These are phyloP conservation scores for Penicillium coprophilum DNA, from an alignment of 495 filamentous ascomycete genomes.

Conservation along the genomic window DNA sequence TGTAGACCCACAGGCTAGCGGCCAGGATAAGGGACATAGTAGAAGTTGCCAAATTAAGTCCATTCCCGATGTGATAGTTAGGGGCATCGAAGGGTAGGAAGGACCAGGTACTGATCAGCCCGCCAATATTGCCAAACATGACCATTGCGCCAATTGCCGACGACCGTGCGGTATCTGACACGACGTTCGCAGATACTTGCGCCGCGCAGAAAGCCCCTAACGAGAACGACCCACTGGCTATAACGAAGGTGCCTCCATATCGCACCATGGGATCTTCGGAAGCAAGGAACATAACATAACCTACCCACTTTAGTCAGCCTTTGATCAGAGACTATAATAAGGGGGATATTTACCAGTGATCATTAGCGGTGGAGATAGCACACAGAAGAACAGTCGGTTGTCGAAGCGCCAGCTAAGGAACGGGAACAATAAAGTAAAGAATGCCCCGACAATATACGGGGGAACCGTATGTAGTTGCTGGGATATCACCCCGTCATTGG, in stretches of 20 bases:
- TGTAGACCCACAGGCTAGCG: constrained; percentile 54
- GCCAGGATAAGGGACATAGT: constrained; percentile 50
- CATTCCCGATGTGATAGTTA: constrained; percentile 72
- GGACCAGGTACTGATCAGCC: constrained; percentile 69
- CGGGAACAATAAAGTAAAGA: constrained; percentile 63
- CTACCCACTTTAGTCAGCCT: neutral
- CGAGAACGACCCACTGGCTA: constrained; percentile 55
- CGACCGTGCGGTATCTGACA: constrained; percentile 66
- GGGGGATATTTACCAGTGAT: constrained; percentile 45
- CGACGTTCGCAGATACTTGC: constrained; percentile 67
- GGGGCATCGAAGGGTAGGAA: constrained; percentile 65
- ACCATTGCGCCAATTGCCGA: constrained; percentile 65
- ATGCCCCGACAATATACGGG: constrained; percentile 66
- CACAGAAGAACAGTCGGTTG: constrained; percentile 47
- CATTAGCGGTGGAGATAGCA: constrained; percentile 50
- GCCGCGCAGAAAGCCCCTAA: constrained; percentile 65
- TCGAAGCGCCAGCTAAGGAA: constrained; percentile 61
- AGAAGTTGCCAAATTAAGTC: constrained; percentile 63
- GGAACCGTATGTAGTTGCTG: constrained; percentile 69
- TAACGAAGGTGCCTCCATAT: constrained; percentile 70
- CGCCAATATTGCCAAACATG: constrained; percentile 73
- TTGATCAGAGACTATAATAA: neutral
- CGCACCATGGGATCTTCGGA: constrained; percentile 51
- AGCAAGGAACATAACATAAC: constrained; percentile 72
- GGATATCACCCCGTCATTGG: constrained; percentile 52